Percentiles rank a stretch among this genome's conserved stretches.
Conservation (phyloP, 2,329 filamentous ascomycete species). For the Colletotrichum higginsianum region DNA sequence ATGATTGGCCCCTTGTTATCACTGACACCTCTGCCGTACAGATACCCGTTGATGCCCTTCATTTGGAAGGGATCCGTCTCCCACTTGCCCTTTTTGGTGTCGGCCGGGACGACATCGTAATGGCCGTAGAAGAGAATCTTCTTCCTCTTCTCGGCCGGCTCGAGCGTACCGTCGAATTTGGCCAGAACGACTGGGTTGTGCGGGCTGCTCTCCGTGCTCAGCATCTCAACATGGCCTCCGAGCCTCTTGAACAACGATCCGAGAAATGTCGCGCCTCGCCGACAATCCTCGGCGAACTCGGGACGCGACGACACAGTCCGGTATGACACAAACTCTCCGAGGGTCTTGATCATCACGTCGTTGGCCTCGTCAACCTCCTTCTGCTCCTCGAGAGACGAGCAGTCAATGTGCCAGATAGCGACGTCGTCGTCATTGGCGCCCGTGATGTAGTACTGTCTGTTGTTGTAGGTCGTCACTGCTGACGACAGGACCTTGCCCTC, state of each 20-base stretch:
- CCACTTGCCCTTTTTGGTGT: conserved; percentile 88
- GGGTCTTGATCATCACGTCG: conserved; percentile 76
- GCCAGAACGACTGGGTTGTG: conserved; percentile 96
- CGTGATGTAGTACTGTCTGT: conserved; percentile 89
- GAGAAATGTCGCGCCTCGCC: conserved; percentile 91
- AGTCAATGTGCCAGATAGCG: conserved; percentile 84
- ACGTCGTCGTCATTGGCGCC: conserved; percentile 94
- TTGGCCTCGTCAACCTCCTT: conserved; percentile 57
- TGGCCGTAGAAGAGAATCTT: conserved; percentile 97
- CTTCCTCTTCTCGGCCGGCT: conserved; percentile 77
- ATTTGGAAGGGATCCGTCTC: conserved; percentile 90
- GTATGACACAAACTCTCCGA: conserved; percentile 90
- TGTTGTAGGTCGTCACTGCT: conserved; percentile 78
- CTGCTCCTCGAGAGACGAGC: conserved; percentile 35
- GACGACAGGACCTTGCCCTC: conserved; percentile 90
- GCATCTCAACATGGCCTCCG: conserved; percentile 89
- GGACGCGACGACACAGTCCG: conserved; percentile 91
- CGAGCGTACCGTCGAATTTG: conserved; percentile 83
- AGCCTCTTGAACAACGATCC: conserved; percentile 93
- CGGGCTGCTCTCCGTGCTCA: conserved; percentile 80
- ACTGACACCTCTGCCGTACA: conserved; percentile 96
- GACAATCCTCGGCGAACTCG: conserved; percentile 91
- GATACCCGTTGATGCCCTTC: conserved; percentile 89
- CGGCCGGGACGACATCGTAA: conserved; percentile 95
- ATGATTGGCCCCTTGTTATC: conserved; percentile 98